A percentile compares a stretch with the other conserved stretches of the same genome.
These are phyloP conservation scores for Phialophora tarda DNA, from an alignment of 2,329 filamentous ascomycete genomes.

Conservation along the genomic window DNA sequence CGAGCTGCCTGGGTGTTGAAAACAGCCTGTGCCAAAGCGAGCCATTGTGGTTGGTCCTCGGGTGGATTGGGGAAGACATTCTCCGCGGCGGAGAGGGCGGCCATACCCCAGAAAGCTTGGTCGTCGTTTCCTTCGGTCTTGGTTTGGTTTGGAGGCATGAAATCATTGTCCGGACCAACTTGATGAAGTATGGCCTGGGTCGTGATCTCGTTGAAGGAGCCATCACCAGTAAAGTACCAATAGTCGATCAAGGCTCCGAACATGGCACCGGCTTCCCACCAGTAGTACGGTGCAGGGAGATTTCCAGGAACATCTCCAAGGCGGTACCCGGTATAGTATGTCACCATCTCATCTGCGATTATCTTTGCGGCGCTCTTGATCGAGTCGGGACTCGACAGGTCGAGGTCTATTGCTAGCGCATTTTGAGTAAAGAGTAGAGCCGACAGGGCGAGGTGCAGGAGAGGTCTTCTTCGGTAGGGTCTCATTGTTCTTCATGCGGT, in stretches of 20 bases:
- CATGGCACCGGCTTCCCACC: slow-evolving; percentile 78
- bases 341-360: slow-evolving; percentile 57
- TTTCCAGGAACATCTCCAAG: slow-evolving; percentile 59
- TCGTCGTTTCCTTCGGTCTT: slow-evolving; percentile 60
- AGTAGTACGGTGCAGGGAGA: slow-evolving; percentile 60
- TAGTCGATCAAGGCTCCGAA: slow-evolving; percentile 76
- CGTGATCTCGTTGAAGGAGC: slow-evolving; percentile 71
- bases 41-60: slow-evolving; percentile 69
- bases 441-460: slow-evolving; percentile 20
- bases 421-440: slow-evolving; percentile 29
- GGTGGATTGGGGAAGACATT: slow-evolving; percentile 74
- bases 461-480: slow-evolving; percentile 30
- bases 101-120: slow-evolving; percentile 83
- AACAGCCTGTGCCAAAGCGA: slow-evolving; percentile 76
- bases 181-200: slow-evolving; percentile 74
- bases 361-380: slow-evolving; percentile 55
- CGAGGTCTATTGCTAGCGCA: slow-evolving; percentile 35
- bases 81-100: slow-evolving; percentile 78
- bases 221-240: slow-evolving; percentile 80
- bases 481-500: slow-evolving; percentile 26
- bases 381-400: slow-evolving; percentile 46
- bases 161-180: slow-evolving; percentile 73
- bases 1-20: slow-evolving; percentile 77
- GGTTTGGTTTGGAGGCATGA: slow-evolving; percentile 69
- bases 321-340: slow-evolving; percentile 57